Base-by-base conservation (phyloP, 345 rosid species). In the Brassica cretica region DNA sequence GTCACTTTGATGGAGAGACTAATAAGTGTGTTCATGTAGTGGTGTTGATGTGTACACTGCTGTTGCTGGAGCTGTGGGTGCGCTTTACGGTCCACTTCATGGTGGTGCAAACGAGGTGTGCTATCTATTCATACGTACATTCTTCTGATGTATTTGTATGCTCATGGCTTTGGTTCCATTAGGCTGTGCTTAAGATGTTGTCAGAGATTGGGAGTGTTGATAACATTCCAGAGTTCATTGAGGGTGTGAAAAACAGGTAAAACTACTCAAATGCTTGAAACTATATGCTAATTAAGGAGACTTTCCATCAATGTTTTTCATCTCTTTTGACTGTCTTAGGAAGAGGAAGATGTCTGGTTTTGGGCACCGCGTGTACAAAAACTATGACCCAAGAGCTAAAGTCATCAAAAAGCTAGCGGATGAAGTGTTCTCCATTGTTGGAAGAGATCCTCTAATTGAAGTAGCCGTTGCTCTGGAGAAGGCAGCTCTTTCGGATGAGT, bases 121-220 rank as follows among this genome's bases (percentile, higher is more conserved):
- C 53, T 27, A 19, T 1, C 21, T 21, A 16, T 27, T 25, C 71
- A n/a, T 51, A 46, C 44, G n/a, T 73, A 2, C 30, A 53, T n/a
- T 18, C 1, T 0, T 18, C 27, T 56, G n/a, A 58, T 21, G 6
- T 21, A 21, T 21, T 30, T 51, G 16, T 19, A 46, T 67, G 58
- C 12, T 66, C 29, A 25, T 25, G 29, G 29, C 29, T 25, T 25
- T 15, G 58, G 25, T 84, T 73, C 5, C 62, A 83, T 37, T 82
- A 95, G 99, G 99, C 99, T 71, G 98, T 96, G 81, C 97, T 93
- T 73, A 96, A 96, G 93, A 96, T 96, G 98, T 83, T 93, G 64
- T 82, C 77, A 75, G 98, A 95, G 82, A 95, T 95, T 67, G 98
- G 94, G 74, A 80, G 86, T 6, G 95, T 91, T 78, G 98, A 90